Evolutionary conservation across 768 basidiomycete genomes (phyloP).

Genomic region (Leccinum obscurum): DNA sequence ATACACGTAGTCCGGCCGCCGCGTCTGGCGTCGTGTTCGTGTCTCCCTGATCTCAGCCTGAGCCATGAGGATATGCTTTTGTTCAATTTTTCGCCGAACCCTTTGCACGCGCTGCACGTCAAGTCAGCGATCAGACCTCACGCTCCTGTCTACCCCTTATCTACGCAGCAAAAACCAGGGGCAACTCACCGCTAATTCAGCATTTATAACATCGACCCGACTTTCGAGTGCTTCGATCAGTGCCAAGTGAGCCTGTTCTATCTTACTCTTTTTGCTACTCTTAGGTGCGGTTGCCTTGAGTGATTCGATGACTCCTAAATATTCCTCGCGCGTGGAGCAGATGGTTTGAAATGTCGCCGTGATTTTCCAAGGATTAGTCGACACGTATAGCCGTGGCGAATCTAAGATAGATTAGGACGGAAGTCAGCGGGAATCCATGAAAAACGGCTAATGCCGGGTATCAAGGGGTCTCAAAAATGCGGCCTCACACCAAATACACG

Average conservation of each 20-base stretch:
- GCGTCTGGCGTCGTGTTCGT: conserved; percentile 70
- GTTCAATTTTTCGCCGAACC: conserved; percentile 68
- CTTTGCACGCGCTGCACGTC: conserved; percentile 65
- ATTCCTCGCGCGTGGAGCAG: conserved; percentile 74
- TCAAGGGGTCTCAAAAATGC: conserved; percentile 45
- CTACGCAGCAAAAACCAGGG: conserved; percentile 9
- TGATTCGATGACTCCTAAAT: conserved; percentile 59
- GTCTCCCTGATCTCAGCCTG: conserved; percentile 81
- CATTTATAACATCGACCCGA: conserved; percentile 65
- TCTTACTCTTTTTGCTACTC: conserved; percentile 52
- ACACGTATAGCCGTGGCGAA: conserved; percentile 80
- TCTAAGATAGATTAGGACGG: conserved; percentile 49
- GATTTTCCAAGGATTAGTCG: conserved; percentile 90
- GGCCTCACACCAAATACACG: conserved; percentile 63
- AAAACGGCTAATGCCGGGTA: conserved; percentile 39
- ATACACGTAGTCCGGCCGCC: conserved; percentile 82
- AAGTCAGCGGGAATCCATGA: conserved; percentile 35
- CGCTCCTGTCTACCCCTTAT: conserved; percentile 16
- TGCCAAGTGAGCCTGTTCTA: conserved; percentile 59
- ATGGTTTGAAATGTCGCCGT: conserved; percentile 72
- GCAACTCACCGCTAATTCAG: conserved; percentile 67
- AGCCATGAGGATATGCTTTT: conserved; percentile 60
- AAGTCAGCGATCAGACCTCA: conserved; percentile 25
- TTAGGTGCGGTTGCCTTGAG: conserved; percentile 54
- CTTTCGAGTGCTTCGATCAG: conserved; percentile 64